Evolutionary conservation across 2,329 filamentous ascomycete genomes (phyloP), one percentile per base, ranked within the genome.

Genomic region (Alternaria sp.): DNA sequence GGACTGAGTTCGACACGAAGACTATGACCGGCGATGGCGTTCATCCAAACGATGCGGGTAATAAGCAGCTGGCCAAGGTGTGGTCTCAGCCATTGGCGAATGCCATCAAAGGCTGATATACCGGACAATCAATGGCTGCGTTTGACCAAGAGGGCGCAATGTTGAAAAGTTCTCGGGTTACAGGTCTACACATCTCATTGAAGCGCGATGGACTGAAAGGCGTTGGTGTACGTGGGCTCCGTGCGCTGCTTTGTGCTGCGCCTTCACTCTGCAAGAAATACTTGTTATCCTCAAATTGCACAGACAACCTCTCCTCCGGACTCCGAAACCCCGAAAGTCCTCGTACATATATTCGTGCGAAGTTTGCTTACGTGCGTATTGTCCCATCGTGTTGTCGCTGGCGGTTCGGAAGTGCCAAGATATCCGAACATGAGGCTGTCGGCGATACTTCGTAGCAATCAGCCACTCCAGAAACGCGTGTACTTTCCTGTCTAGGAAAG

Each of bases 21-120:
- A 67, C 50, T 11, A 72, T 74, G 63, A 74, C 71, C 5, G 54
- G 44, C 10, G 72, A 74, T 61, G 72, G 72, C 15, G 72, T 73
- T 51, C 72, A 74, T 57, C 71, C 72, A 9, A 74, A 74, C 51
- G 69, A 67, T 23, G 50, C 23, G 0, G 72, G 72, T 0, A 66
- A 64, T 30, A 54, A 56, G 52, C 65, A 66, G 62, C n/a, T 74
- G 30, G 67, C 70, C 0, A 36, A 60, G 1, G 59, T 40, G 13
- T 74, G 65, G 61, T 73, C 61, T 17, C 51, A 26, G 25, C 54
- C 68, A 6, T 19, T 70, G 15, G 59, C 30, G 6, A 32, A 55
- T n/a, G 66, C 61, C 5, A 68, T 68, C 13, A 50, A 19, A 19
- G 57, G 17, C 13, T 51, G 19, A 54, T 9, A 12, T 40, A 8